Conservation (phyloP, 176 grass and related monocot genomes). For the bread wheat (Triticum aestivum) region IWGSC_CS_RefSeq_v2.1 NC_057806.1:321573-322072, state of each 20-base stretch:
- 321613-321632: slow-evolving; percentile 12
- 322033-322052: slow-evolving; percentile 17
- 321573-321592: neutral
- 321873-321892: slow-evolving; percentile 53
- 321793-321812: slow-evolving; percentile 31
- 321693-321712: slow-evolving; percentile 93
- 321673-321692: slow-evolving; percentile 96
- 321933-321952: slow-evolving; percentile 91
- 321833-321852: neutral
- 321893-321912: slow-evolving; percentile 97
- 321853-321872: neutral
- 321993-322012: slow-evolving; percentile 33
- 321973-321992: slow-evolving; percentile 93
- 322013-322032: slow-evolving; percentile 17
- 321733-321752: slow-evolving; percentile 98
- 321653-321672: slow-evolving; percentile 94
- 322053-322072: slow-evolving; percentile 50
- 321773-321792: slow-evolving; percentile 98
- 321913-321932: slow-evolving; percentile 96
- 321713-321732: slow-evolving; percentile 84
- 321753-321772: slow-evolving; percentile 96
- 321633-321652: slow-evolving; percentile 99
- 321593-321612: slow-evolving; percentile 18
- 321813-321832: neutral
- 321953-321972: slow-evolving; percentile 83